Percentiles rank a stretch among this genome's conserved stretches.
phyloP scores from a whole-genome alignment of 495 filamentous ascomycete genomes.

The Neurospora sp. region DNA sequence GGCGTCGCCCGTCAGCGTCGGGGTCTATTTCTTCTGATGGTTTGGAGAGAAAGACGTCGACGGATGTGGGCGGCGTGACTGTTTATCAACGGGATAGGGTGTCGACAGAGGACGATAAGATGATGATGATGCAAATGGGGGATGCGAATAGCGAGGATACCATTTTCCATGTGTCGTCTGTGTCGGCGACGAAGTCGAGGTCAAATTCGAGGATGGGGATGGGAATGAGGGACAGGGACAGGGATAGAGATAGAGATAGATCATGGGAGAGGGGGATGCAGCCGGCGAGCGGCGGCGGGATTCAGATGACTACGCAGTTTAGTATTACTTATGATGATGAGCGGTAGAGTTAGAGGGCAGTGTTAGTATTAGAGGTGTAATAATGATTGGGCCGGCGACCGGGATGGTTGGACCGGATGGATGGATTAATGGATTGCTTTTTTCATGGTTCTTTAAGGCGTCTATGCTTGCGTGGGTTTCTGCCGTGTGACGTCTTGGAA shows the following conservation, averaged over 20 bases:
- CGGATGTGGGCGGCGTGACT: not conserved
- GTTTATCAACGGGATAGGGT: not conserved
- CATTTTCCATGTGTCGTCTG: slow-evolving; percentile 17
- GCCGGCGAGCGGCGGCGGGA: not conserved
- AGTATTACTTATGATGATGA: slow-evolving; percentile 5
- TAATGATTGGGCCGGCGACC: not conserved
- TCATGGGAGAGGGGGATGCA: not conserved
- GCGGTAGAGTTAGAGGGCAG: not conserved
- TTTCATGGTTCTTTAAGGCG: not conserved
- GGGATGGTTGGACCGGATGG: not conserved
- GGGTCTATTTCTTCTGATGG: not conserved
- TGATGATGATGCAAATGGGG: not conserved
- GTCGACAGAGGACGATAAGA: not conserved
- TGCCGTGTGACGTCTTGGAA: too few species aligned
- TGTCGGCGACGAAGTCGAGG: not conserved
- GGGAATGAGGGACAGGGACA: not conserved
- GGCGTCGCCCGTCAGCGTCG: not conserved
- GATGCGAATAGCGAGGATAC: slow-evolving; percentile 40
- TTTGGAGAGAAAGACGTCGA: not conserved
- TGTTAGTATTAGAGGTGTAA: not conserved
- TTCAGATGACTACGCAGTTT: slow-evolving; percentile 3
- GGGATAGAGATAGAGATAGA: not conserved
- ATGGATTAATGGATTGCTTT: not conserved
- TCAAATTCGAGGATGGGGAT: not conserved
- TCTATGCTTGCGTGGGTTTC: too few species aligned